Conservation (phyloP, 2,329 filamentous ascomycete genomes). For the Fusarium redolens region DNA sequence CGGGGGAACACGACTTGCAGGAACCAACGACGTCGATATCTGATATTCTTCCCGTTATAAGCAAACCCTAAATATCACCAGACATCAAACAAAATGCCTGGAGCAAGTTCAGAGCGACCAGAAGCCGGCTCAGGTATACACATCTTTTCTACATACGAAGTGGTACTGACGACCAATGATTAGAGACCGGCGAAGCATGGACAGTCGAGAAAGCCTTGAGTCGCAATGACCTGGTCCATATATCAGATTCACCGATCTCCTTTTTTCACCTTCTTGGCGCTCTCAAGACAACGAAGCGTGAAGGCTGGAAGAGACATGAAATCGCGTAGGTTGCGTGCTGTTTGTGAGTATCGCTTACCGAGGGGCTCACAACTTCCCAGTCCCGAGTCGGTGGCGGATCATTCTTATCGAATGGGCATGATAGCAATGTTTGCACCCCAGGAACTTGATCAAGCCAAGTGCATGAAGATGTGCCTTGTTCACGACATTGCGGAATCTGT, state of each 20-base stretch:
- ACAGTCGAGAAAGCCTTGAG: slow-evolving; percentile 71
- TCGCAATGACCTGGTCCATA: slow-evolving; percentile 63
- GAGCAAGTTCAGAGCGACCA: neutral
- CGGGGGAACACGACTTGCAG: slow-evolving; percentile 10
- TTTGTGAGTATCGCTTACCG: neutral
- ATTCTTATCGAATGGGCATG: slow-evolving; percentile 99
- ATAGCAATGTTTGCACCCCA: slow-evolving; percentile 90
- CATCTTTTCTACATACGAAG: neutral
- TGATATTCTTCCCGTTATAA: neutral
- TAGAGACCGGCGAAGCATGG: slow-evolving; percentile 52
- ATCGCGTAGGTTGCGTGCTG: slow-evolving; percentile 58
- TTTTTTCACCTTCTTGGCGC: slow-evolving; percentile 95
- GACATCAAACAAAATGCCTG: slow-evolving; percentile 6
- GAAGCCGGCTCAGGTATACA: neutral
- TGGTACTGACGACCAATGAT: neutral
- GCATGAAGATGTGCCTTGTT: slow-evolving; percentile 93
- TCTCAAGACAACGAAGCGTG: slow-evolving; percentile 94
- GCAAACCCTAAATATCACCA: neutral
- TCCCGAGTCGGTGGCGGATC: slow-evolving; percentile 93
- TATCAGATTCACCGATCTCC: slow-evolving; percentile 78
- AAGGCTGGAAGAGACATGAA: slow-evolving; percentile 92
- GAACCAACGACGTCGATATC: neutral
- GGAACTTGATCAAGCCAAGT: slow-evolving; percentile 79
- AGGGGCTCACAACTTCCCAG: slow-evolving; percentile 48
- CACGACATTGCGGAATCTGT: slow-evolving; percentile 98